These are phyloP conservation scores for Aspergillus ellipticus DNA, from an alignment of 495 filamentous ascomycete species.

Conservation along the genomic window DNA sequence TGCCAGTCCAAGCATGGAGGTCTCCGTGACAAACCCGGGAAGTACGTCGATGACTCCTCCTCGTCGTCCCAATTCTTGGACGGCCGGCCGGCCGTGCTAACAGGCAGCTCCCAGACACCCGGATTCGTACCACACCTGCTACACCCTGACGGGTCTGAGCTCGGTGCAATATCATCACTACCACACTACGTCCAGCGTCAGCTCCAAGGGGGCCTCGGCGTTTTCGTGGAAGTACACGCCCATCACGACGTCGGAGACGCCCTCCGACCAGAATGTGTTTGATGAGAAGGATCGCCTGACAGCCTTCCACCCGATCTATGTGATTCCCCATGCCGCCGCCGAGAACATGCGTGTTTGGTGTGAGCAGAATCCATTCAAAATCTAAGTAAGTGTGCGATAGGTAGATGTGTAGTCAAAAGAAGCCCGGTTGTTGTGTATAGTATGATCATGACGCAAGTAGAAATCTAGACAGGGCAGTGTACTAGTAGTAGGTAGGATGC, in stretches of 20 bases:
- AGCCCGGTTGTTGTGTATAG: neutral
- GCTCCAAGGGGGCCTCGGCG: conserved; percentile 40
- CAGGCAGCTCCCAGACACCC: conserved; percentile 51
- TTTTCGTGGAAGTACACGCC: conserved; percentile 63
- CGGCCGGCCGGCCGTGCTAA: conserved; percentile 6
- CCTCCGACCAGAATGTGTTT: conserved; percentile 33
- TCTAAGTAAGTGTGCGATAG: too few relatives aligned
- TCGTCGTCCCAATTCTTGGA: neutral
- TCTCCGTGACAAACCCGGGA: conserved; percentile 87
- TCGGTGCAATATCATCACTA: conserved; percentile 73
- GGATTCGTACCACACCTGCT: conserved; percentile 90
- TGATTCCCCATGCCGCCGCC: conserved; percentile 69
- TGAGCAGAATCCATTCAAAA: conserved; percentile 32
- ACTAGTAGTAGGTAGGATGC: neutral
- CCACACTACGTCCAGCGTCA: conserved; percentile 45
- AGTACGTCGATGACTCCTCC: conserved; percentile 52
- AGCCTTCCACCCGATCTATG: conserved; percentile 77
- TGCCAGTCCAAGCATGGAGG: conserved; percentile 79
- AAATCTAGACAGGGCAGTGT: neutral
- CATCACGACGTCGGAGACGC: conserved; percentile 42
- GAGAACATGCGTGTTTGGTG: conserved; percentile 63
- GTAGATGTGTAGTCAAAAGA: too few relatives aligned
- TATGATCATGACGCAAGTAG: neutral
- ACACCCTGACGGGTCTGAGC: conserved; percentile 82
- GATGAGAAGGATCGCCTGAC: conserved; percentile 46